phyloP scores from a whole-genome alignment of 306 rosid genomes.

The Prosopis cineraria region DNA sequence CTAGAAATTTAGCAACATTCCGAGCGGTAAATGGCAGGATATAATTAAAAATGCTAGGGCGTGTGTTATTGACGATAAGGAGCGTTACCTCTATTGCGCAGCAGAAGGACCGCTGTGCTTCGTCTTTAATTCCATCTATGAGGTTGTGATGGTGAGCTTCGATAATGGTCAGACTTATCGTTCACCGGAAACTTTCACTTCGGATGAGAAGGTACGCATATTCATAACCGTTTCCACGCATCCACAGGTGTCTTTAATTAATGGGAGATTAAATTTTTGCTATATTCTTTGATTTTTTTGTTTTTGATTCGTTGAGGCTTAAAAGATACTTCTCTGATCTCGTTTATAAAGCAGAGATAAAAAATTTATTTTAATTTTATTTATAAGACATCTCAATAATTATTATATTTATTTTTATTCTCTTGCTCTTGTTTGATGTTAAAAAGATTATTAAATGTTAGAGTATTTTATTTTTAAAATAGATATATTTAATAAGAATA shows the following conservation, averaged over 20 bases:
- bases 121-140: background rate
- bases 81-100: background rate
- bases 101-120: background rate
- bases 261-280: no score
- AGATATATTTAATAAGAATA: no score
- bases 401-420: no score
- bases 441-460: no score
- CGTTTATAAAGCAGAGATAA: no score
- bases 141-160: slow-evolving; percentile 3
- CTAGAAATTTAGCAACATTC: slow-evolving; percentile 40
- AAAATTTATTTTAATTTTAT: no score
- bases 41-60: slow-evolving; percentile 45
- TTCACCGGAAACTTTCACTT: background rate
- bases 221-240: background rate
- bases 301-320: no score
- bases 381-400: no score
- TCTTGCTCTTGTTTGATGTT: no score
- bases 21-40: slow-evolving; percentile 21
- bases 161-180: background rate
- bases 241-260: background rate
- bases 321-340: no score
- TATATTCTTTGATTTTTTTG: no score
- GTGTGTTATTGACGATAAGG: slow-evolving; percentile 5
- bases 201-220: background rate
- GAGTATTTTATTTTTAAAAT: no score